A percentile compares a stretch with the other conserved stretches of the same genome.
These are phyloP conservation scores for Fraxinus anomala DNA, from an alignment of 257 asterid species.

Conservation along the genomic window DNA sequence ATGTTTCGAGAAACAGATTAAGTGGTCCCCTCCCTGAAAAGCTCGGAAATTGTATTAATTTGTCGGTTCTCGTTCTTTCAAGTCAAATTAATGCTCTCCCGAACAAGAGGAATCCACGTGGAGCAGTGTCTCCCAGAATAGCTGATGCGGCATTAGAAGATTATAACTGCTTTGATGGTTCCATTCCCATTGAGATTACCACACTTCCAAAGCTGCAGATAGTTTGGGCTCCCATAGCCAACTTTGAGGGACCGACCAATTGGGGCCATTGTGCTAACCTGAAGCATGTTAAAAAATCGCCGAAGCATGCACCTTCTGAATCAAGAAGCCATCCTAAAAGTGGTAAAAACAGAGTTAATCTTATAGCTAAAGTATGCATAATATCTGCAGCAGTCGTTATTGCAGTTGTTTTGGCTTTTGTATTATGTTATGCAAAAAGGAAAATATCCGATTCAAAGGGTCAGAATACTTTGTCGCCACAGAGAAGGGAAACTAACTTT, in stretches of 20 bases:
- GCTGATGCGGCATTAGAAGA: slow-evolving; percentile 19
- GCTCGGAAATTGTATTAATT: slow-evolving; percentile 37
- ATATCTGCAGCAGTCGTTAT: slow-evolving; percentile 19
- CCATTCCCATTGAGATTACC: slow-evolving; percentile 39
- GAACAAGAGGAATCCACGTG: slow-evolving; percentile 29
- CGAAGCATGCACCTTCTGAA: slow-evolving; percentile 7
- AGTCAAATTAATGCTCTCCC: slow-evolving; percentile 23
- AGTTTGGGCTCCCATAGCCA: slow-evolving; percentile 41
- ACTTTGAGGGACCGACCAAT: slow-evolving; percentile 33
- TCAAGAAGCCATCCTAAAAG: background rate
- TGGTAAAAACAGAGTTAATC: background rate
- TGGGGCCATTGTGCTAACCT: slow-evolving; percentile 39
- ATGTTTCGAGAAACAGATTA: slow-evolving; percentile 41
- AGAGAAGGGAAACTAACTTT: slow-evolving; percentile 21
- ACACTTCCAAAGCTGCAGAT: slow-evolving; percentile 40
- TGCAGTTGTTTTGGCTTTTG: slow-evolving; percentile 17
- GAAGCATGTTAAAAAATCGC: background rate
- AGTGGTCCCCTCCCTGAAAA: slow-evolving; percentile 40
- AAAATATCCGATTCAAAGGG: background rate
- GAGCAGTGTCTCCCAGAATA: slow-evolving; percentile 22
- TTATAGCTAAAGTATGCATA: slow-evolving; percentile 1
- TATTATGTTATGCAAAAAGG: slow-evolving; percentile 24
- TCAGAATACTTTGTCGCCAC: slow-evolving; percentile 24
- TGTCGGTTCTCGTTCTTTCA: slow-evolving; percentile 52
- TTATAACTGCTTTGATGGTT: slow-evolving; percentile 38